Evolutionary conservation across 2,329 filamentous ascomycete genomes (phyloP).

Genomic region (Onygenales sp.): DNA sequence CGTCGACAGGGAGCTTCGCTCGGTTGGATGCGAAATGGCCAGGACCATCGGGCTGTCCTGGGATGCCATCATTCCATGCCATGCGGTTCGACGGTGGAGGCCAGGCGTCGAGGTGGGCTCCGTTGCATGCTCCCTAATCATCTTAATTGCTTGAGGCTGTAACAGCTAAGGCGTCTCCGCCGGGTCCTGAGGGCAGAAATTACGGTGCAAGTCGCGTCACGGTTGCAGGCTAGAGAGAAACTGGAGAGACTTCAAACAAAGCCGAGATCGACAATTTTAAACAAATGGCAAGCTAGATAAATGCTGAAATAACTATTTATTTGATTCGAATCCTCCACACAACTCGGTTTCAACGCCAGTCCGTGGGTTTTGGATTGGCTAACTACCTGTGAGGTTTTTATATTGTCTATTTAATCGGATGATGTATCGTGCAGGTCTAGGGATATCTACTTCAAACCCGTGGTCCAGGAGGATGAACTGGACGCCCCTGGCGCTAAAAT

Average conservation of each 20-base stretch:
- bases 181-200: conserved; percentile 1
- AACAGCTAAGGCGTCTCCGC: conserved; percentile 1
- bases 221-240: not conserved
- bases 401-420: no score
- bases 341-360: not conserved
- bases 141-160: conserved; percentile 3
- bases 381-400: no score
- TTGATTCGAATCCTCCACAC: not conserved
- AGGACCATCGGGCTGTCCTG: not conserved
- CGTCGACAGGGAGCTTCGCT: not conserved
- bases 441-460: no score
- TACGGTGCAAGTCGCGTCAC: conserved; percentile 1
- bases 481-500: no score
- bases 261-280: not conserved
- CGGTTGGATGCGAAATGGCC: not conserved
- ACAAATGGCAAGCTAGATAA: no score
- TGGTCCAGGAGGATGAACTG: no score
- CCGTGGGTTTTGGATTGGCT: no score
- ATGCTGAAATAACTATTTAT: not conserved
- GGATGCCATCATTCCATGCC: not conserved
- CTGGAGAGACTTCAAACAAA: not conserved
- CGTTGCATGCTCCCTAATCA: conserved; percentile 1
- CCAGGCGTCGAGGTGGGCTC: not conserved
- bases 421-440: no score
- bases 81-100: not conserved